Evolutionary conservation across 768 basidiomycete genomes (phyloP), one percentile per base, ranked within the genome.

Genomic region (Leccinum barrowsii): DNA sequence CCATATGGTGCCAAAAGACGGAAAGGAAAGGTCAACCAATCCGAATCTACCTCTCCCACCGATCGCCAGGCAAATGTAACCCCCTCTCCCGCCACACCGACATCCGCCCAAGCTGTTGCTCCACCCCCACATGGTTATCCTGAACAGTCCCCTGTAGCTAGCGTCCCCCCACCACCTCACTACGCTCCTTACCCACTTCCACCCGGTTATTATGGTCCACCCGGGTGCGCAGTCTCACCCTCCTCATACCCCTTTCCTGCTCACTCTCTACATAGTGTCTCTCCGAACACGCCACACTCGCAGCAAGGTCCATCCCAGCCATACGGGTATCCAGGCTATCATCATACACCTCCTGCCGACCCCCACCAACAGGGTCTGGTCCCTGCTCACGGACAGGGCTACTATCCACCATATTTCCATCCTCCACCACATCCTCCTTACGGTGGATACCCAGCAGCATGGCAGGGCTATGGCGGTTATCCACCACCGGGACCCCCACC

Each of bases 1-100:
- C 81, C 83, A 4, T 82, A 81, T 56, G 63, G 65, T 12, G 57
- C 66, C 53, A 81, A 80, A 65, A 74, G 74, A n/a, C 74, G 77
- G 50, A 80, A 74, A 63, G 65, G 71, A n/a, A 74, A 71, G 58
- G 48, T 61, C 6, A 56, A 48, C 47, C 65, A 70, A 10, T 62
- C 64, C 11, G 69, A 65, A n/a, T 73, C 73, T 1, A 55, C 48
- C 11, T 75, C 72, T 17, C 73, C 73, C 2, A 70, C 67, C 12
- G 73, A 73, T 7, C 69, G 55, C 24, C 68, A 74, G 40, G 56
- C 44, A 2, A 57, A 57, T 17, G 13, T 62, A 15, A 60, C 67
- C 26, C 68, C 72, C 11, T 71, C 73, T 0, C 73, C 72, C 8
- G 64, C 72, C 13, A 66, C 73, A 0, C 71, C 73, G 17, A 72